These are phyloP conservation scores for Beta corolliflora DNA, from an alignment of 179 eudicot species.

Conservation along the genomic window DNA sequence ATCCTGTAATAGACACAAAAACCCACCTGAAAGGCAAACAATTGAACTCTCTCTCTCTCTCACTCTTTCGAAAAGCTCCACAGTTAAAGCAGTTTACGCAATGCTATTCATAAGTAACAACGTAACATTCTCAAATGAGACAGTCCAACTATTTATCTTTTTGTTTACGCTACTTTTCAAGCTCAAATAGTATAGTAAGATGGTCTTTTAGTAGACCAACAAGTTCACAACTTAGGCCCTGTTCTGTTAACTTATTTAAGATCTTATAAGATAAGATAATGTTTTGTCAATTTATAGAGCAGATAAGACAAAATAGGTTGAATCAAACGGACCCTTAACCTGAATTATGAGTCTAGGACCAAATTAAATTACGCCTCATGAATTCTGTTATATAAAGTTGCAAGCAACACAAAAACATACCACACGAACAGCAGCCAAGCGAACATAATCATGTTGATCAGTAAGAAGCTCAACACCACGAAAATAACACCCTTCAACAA, in stretches of 20 bases:
- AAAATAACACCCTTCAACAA: slow-evolving; percentile 59
- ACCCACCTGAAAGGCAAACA: neutral
- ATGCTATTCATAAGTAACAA: neutral
- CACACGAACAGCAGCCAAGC: slow-evolving; percentile 63
- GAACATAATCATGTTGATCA: slow-evolving; percentile 60
- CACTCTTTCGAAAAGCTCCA: neutral
- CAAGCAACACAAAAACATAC: slow-evolving; percentile 30
- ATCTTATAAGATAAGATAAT: too few relatives aligned
- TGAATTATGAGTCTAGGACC: neutral
- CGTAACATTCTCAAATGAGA: too few relatives aligned
- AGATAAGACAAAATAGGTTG: too few relatives aligned
- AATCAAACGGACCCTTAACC: neutral
- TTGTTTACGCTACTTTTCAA: too few relatives aligned
- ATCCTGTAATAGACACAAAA: neutral
- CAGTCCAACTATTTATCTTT: too few relatives aligned
- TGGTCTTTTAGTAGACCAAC: neutral
- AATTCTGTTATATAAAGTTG: too few relatives aligned
- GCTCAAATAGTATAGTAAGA: too few relatives aligned
- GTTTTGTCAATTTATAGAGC: too few relatives aligned
- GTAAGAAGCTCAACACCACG: slow-evolving; percentile 58
- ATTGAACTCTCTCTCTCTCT: neutral
- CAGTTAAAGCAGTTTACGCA: neutral
- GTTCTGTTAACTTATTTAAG: too few relatives aligned
- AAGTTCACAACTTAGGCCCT: neutral
- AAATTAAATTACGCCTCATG: neutral